phyloP scores from a whole-genome alignment of 805 yeast species.

The Hermanozyma aechmeae region DNA sequence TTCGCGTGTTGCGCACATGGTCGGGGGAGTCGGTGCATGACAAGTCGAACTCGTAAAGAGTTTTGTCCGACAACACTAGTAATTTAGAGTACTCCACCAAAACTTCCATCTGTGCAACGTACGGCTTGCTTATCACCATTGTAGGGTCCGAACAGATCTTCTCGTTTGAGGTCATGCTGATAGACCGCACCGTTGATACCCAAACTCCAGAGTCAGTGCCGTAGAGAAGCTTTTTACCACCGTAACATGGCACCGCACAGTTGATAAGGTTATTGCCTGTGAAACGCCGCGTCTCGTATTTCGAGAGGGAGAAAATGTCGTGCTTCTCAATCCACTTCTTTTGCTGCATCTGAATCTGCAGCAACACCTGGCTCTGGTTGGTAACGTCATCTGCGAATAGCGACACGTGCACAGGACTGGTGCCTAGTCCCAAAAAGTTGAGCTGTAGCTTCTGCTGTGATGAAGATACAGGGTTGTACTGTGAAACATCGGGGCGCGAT shows the following conservation, averaged over 20 bases:
- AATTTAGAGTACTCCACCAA: conserved; percentile 84
- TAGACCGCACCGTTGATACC: conserved; percentile 61
- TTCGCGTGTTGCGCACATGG: conserved; percentile 43
- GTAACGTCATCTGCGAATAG: conserved; percentile 43
- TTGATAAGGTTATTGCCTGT: conserved; percentile 69
- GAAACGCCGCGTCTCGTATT: conserved; percentile 68
- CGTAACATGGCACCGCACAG: conserved; percentile 90
- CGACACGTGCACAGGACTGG: conserved; percentile 45
- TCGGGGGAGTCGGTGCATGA: conserved; percentile 40
- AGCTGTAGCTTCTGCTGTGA: conserved; percentile 34
- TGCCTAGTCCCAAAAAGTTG: conserved; percentile 44
- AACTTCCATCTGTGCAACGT: conserved; percentile 84
- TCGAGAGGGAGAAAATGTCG: conserved; percentile 71
- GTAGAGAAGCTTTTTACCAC: conserved; percentile 81
- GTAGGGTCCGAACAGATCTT: conserved; percentile 62
- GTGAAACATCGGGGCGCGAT: conserved; percentile 17
- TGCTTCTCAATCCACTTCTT: conserved; percentile 58
- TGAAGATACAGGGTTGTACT: conserved; percentile 16
- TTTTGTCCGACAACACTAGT: conserved; percentile 74
- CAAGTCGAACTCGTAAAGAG: conserved; percentile 66
- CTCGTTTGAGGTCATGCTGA: conserved; percentile 38
- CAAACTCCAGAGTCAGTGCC: conserved; percentile 92
- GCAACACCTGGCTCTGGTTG: conserved; percentile 72
- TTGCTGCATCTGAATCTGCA: conserved; percentile 75
- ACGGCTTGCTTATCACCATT: conserved; percentile 61